Percentiles rank a stretch among this genome's conserved stretches.
phyloP scores from a whole-genome alignment of 345 rosid genomes.

The Kandelia obovata region DNA sequence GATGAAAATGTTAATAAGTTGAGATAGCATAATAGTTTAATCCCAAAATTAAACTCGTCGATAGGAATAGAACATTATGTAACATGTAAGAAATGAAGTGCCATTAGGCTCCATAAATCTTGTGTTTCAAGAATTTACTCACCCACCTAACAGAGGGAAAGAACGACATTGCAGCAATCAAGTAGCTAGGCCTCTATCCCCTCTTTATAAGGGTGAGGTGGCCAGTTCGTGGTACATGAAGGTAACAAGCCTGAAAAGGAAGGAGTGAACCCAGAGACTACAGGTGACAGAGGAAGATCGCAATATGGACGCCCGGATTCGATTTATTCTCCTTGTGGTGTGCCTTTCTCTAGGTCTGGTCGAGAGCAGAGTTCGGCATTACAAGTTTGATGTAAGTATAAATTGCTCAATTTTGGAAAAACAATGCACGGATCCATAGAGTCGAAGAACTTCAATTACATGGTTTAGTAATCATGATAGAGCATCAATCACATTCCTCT shows the following conservation, averaged over 20 bases:
- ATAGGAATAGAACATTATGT: conserved; percentile 17
- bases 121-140: conserved; percentile 16
- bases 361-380: conserved; percentile 34
- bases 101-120: conserved; percentile 7
- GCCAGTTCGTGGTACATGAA: conserved; percentile 8
- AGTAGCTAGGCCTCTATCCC: neutral
- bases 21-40: too few relatives aligned
- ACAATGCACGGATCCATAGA: too few relatives aligned
- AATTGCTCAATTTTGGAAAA: too few relatives aligned
- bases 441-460: too few relatives aligned
- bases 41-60: too few relatives aligned
- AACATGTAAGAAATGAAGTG: conserved; percentile 20
- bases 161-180: conserved; percentile 29
- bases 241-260: conserved; percentile 1
- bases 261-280: neutral
- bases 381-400: conserved; percentile 37
- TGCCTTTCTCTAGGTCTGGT: conserved; percentile 30
- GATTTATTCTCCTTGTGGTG: conserved; percentile 17
- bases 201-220: conserved; percentile 19
- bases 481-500: too few relatives aligned
- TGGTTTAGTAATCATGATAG: too few relatives aligned
- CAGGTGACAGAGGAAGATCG: conserved; percentile 3
- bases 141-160: conserved; percentile 27
- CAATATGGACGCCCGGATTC: conserved; percentile 9
- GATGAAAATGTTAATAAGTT: too few relatives aligned